Base-by-base conservation (phyloP, 345 rosid species). In the Euphorbia lathyris region DNA sequence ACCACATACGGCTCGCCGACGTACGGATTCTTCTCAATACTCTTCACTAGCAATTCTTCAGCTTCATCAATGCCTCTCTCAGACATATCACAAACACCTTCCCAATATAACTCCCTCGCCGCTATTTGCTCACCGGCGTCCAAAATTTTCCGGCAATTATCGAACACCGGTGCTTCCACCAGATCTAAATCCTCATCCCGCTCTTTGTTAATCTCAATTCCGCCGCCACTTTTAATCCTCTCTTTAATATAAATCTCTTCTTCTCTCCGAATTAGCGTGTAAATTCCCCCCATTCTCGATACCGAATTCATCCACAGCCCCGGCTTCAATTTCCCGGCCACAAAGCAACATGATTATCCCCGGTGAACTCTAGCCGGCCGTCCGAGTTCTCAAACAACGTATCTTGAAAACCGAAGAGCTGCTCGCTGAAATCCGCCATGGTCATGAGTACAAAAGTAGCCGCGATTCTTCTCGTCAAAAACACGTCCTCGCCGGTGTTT, bases 321-420 rank as follows among this genome's bases (percentile, higher is more conserved):
- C 3, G 97, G 99, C 72, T 90, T 1, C 91, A 93, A 68, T 83
- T 82, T 19, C 99, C 97, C 1, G 99, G 97, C 99, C 99, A 95
- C 71, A 92, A 48, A 66, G 93, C 83, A 14, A 69, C 50, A 36
- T 57, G 76, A 47, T 79, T 85, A 51, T 90, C 87, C 27, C 97
- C 96, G 0, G 63, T 1, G 71, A 90, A 92, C 79, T 92, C 93
- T 0, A 90, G 80, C 19, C 88, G 73, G 5, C 96, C 97, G 5
- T 90, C 83, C 0, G 56, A 16, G 67, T 95, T 92, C 22, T 84
- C 84, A 65, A 95, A 88, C 19, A 88, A 51, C 45, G 20, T 78
- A 60, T 95, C 97, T 76, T 88, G 97, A 26, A 88, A 90, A 9
- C 96, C 88, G 26, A 88, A 92, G 7, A 87, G 70, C 72, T 95